These are phyloP conservation scores for Paramyrothecium sp. DNA, from an alignment of 2,329 filamentous ascomycete genomes.

Conservation along the genomic window DNA sequence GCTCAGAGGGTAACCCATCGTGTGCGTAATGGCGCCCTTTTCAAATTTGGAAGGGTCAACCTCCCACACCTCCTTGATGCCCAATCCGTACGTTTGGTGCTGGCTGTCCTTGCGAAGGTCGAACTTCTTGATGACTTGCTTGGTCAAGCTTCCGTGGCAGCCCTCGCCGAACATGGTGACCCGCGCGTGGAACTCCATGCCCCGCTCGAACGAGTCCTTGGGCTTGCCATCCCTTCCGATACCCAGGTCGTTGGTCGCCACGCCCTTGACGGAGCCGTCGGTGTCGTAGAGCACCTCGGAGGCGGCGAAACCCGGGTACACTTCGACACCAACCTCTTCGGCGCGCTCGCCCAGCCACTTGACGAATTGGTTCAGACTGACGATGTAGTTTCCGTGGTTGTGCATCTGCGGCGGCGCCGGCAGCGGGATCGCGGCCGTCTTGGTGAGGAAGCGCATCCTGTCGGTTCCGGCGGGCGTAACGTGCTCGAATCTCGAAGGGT, in stretches of 20 bases:
- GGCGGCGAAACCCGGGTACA: conserved; percentile 94
- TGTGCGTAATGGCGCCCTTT: conserved; percentile 81
- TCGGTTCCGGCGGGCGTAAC: conserved; percentile 82
- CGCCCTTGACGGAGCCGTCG: conserved; percentile 87
- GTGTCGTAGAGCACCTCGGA: conserved; percentile 85
- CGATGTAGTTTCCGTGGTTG: conserved; percentile 97
- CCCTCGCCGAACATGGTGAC: conserved; percentile 92
- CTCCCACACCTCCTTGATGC: conserved; percentile 97
- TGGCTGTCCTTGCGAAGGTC: conserved; percentile 86
- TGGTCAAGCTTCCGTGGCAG: conserved; percentile 91
- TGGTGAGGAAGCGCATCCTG: conserved; percentile 92
- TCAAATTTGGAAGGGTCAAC: conserved; percentile 89
- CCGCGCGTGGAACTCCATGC: conserved; percentile 96
- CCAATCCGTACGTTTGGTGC: conserved; percentile 92
- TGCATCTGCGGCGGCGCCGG: conserved; percentile 95
- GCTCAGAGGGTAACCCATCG: conserved; percentile 88
- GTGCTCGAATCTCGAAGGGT: conserved; percentile 82
- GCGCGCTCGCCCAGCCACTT: conserved; percentile 95
- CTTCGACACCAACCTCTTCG: conserved; percentile 94
- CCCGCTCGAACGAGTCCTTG: conserved; percentile 89
- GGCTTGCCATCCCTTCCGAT: conserved; percentile 78
- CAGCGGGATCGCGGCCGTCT: conserved; percentile 73
- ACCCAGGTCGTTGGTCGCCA: conserved; percentile 94
- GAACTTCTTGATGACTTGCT: conserved; percentile 93
- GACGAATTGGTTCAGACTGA: conserved; percentile 90